These are phyloP conservation scores for Monosporascus sp. DNA, from an alignment of 2,329 filamentous ascomycete genomes.

Conservation along the genomic window DNA sequence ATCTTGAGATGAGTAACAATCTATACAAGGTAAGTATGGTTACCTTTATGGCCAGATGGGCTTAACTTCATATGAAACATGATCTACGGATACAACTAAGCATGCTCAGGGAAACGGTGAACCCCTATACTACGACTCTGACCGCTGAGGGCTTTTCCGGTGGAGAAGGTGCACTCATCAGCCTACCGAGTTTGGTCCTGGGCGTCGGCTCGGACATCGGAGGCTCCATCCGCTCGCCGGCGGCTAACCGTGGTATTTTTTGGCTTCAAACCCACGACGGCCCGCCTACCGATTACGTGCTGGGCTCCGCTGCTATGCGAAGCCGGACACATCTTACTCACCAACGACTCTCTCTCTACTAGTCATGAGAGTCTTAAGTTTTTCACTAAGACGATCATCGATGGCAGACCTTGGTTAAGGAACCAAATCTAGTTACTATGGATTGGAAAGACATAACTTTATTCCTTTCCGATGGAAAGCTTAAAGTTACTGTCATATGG, in stretches of 20 bases:
- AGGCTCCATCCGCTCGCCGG: conserved; percentile 41
- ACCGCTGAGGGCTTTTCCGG: conserved; percentile 49
- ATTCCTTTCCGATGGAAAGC: conserved; percentile 27
- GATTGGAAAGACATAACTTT: conserved; percentile 15
- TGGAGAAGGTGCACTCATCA: conserved; percentile 51
- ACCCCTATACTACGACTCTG: conserved; percentile 46
- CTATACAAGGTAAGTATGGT: conserved; percentile 33
- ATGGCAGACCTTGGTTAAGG: conserved; percentile 19
- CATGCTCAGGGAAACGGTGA: conserved; percentile 39
- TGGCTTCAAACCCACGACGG: conserved; percentile 36
- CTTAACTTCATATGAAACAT: background rate
- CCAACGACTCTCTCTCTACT: conserved; percentile 50
- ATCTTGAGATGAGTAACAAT: conserved; percentile 45
- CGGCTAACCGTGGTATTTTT: conserved; percentile 40
- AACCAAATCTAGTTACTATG: conserved; percentile 17
- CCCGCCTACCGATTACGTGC: conserved; percentile 36
- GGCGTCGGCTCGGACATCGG: conserved; percentile 51
- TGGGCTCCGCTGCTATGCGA: conserved; percentile 32
- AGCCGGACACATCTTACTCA: conserved; percentile 39
- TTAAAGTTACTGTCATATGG: conserved; percentile 57
- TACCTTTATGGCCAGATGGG: too few relatives aligned
- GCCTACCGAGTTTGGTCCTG: conserved; percentile 43
- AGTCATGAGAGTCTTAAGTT: conserved; percentile 40
- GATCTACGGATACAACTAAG: background rate
- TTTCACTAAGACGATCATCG: conserved; percentile 33